These are phyloP conservation scores for Trichoderma simmonsii DNA, from an alignment of 2,329 filamentous ascomycete species.

Conservation along the genomic window DNA sequence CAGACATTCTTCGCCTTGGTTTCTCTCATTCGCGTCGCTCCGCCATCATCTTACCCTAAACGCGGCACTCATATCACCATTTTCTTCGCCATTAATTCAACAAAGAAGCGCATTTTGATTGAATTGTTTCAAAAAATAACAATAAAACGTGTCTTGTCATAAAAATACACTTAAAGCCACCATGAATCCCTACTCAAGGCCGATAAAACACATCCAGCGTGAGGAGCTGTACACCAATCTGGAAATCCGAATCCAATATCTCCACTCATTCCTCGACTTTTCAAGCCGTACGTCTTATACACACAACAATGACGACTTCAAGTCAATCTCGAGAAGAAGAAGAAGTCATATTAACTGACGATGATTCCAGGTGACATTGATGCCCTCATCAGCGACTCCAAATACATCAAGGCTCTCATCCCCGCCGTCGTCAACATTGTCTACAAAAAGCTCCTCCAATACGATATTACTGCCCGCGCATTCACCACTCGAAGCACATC, in stretches of 20 bases:
- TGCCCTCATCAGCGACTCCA: slow-evolving; percentile 64
- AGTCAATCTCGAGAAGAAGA: background rate
- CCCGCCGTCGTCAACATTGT: slow-evolving; percentile 81
- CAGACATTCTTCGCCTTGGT: background rate
- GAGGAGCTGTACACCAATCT: slow-evolving; percentile 69
- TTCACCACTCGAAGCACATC: slow-evolving; percentile 63
- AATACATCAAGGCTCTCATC: slow-evolving; percentile 79
- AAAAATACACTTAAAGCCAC: background rate
- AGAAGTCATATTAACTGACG: background rate
- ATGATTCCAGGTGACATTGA: slow-evolving; percentile 61
- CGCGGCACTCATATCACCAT: background rate
- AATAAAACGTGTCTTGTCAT: background rate
- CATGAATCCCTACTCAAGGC: slow-evolving; percentile 23
- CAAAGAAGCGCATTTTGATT: fast-evolving
- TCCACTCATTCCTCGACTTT: slow-evolving; percentile 75
- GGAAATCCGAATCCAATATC: slow-evolving; percentile 66
- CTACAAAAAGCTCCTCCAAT: slow-evolving; percentile 75
- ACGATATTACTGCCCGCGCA: slow-evolving; percentile 77
- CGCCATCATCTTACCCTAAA: background rate
- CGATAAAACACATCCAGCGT: slow-evolving; percentile 62
- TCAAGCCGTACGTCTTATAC: slow-evolving; percentile 55
- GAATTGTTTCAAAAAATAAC: no score
- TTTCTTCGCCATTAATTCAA: background rate
- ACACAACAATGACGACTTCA: background rate
- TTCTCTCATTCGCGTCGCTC: background rate